These are phyloP conservation scores for Dioscorea zingiberensis DNA, from an alignment of 106 monocot species.

Conservation along the genomic window DNA sequence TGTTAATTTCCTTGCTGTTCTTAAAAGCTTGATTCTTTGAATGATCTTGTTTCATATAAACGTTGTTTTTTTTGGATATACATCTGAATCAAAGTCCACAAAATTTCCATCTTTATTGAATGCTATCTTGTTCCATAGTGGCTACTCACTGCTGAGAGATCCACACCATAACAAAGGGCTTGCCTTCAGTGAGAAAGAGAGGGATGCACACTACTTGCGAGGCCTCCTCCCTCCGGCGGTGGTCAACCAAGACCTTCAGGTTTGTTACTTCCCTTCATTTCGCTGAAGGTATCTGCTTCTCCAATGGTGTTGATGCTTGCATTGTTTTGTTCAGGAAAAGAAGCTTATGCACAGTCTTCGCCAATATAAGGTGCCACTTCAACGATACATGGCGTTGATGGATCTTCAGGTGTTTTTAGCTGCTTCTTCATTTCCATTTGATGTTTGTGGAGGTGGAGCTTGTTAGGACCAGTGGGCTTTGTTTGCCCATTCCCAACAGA, in stretches of 20 bases:
- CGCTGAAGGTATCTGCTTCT: not conserved
- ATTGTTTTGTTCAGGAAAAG: conserved; percentile 45
- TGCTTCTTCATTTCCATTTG: not conserved
- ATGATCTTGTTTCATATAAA: too few species aligned
- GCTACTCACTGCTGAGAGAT: conserved; percentile 77
- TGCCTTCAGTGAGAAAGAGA: conserved; percentile 76
- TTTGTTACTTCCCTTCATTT: not conserved
- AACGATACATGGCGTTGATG: conserved; percentile 86
- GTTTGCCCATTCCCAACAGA: too few species aligned
- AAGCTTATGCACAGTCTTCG: conserved; percentile 78
- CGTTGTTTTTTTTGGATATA: too few species aligned
- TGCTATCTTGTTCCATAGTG: conserved; percentile 25
- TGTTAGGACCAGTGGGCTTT: not conserved
- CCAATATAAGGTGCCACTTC: conserved; percentile 69
- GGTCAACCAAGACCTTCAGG: conserved; percentile 65
- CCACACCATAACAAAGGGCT: conserved; percentile 92
- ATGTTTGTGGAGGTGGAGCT: not conserved
- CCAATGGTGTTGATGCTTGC: not conserved
- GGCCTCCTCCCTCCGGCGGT: conserved; percentile 73
- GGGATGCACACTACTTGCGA: conserved; percentile 81
- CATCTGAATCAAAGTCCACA: too few species aligned
- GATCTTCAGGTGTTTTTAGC: conserved; percentile 59
- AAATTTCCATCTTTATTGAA: too few species aligned
- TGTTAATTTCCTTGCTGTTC: too few species aligned
- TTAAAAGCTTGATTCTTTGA: too few species aligned